Evolutionary conservation across 2,329 filamentous ascomycete genomes (phyloP).

Genomic region (Macroventuria anomochaeta): DNA sequence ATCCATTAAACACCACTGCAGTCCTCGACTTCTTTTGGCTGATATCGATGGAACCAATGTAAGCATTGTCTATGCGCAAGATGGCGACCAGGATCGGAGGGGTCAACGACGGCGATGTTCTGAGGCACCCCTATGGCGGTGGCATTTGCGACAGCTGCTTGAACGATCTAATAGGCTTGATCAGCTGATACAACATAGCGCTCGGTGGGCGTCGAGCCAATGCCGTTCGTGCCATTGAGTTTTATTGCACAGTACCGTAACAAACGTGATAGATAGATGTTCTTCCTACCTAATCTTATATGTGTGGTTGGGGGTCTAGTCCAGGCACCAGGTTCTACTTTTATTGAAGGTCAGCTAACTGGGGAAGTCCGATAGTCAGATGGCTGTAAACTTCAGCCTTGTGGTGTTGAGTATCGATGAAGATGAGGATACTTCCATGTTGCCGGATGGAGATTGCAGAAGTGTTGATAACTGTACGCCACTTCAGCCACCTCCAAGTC

Average conservation of each 20-base stretch:
- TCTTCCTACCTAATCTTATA: neutral
- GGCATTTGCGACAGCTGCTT: slow-evolving; percentile 30
- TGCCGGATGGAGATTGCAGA: neutral
- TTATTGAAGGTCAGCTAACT: neutral
- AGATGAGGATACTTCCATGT: neutral
- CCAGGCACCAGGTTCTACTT: neutral
- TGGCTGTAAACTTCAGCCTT: neutral
- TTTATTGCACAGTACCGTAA: neutral
- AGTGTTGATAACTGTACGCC: neutral
- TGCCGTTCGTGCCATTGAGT: slow-evolving; percentile 31
- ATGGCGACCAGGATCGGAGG: slow-evolving; percentile 38
- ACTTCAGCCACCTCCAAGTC: neutral
- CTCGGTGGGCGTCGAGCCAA: slow-evolving; percentile 29
- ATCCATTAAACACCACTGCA: slow-evolving; percentile 37
- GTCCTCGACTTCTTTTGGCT: slow-evolving; percentile 40
- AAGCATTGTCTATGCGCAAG: slow-evolving; percentile 39
- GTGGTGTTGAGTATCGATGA: neutral
- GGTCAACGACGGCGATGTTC: slow-evolving; percentile 41
- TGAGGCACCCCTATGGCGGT: slow-evolving; percentile 32
- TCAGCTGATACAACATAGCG: slow-evolving; percentile 29
- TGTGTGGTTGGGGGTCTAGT: neutral
- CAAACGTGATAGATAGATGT: neutral
- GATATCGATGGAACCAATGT: slow-evolving; percentile 37
- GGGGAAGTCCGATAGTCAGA: neutral
- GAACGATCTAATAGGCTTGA: slow-evolving; percentile 35